Percentiles rank a stretch among this genome's conserved stretches.
Conservation (phyloP, 192 early-diverging fungal genomes). For the Thamnidium elegans region DNA sequence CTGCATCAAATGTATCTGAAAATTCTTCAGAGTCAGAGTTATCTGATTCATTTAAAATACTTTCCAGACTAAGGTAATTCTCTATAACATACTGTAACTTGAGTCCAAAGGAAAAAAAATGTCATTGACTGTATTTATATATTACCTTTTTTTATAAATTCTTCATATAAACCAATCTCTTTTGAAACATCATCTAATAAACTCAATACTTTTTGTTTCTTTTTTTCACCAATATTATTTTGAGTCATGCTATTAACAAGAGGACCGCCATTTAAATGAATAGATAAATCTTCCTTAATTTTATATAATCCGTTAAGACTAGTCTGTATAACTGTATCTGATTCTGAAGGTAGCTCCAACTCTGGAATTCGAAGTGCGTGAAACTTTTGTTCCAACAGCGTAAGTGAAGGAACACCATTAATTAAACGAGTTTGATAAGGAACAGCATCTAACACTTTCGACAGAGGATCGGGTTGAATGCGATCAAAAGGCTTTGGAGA, state of each 20-base stretch:
- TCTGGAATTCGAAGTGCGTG: constrained; percentile 53
- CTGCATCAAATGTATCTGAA: constrained; percentile 45
- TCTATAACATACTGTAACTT: constrained; percentile 26
- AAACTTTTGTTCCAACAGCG: constrained; percentile 50
- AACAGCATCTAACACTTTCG: constrained; percentile 18
- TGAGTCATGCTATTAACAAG: constrained; percentile 25
- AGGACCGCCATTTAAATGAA: constrained; percentile 60
- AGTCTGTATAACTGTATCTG: constrained; percentile 51
- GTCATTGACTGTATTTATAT: neutral
- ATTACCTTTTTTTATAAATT: constrained; percentile 61
- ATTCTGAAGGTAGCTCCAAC: constrained; percentile 51
- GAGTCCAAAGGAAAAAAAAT: neutral
- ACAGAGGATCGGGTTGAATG: constrained; percentile 26
- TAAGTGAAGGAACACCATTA: constrained; percentile 56
- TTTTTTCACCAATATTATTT: constrained; percentile 25
- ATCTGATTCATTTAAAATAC: constrained; percentile 57
- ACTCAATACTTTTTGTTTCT: constrained; percentile 44
- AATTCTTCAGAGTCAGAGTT: constrained; percentile 45
- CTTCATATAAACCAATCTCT: constrained; percentile 58
- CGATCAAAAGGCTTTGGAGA: constrained; percentile 18
- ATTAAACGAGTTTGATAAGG: constrained; percentile 35
- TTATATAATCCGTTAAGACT: constrained; percentile 50
- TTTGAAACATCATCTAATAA: constrained; percentile 50
- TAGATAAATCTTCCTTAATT: constrained; percentile 56
- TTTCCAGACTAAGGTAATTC: constrained; percentile 52